Conservation (phyloP, 139 green algal species). For the Chlorella sp. region DNA sequence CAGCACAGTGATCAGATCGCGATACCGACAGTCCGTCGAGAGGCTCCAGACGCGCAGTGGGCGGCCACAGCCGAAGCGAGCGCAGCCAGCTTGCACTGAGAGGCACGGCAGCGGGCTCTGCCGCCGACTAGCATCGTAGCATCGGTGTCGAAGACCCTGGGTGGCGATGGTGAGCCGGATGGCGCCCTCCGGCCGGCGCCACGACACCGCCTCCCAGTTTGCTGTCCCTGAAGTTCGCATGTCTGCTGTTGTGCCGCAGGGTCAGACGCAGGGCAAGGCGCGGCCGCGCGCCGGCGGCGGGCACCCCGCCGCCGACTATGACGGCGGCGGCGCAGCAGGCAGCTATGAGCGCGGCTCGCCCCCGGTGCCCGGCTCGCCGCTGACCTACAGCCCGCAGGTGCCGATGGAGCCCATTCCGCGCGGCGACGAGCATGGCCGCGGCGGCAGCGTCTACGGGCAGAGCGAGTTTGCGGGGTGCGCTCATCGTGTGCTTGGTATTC, state of each 20-base stretch:
- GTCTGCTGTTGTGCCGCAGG: constrained; percentile 14
- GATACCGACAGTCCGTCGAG: too few relatives aligned
- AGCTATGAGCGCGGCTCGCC: constrained; percentile 23
- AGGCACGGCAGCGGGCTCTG: neutral
- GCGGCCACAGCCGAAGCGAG: too few relatives aligned
- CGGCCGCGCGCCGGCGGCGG: neutral
- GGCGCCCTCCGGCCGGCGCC: too few relatives aligned
- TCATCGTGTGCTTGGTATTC: neutral
- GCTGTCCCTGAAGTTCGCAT: neutral
- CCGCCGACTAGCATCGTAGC: neutral
- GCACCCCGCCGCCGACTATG: neutral
- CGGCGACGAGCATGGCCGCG: constrained; percentile 4
- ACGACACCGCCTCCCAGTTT: too few relatives aligned
- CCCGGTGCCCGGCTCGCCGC: constrained; percentile 76
- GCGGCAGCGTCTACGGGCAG: constrained; percentile 27
- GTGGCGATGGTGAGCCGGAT: neutral
- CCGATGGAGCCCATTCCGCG: constrained; percentile 62
- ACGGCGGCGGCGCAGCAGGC: neutral
- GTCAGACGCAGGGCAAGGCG: constrained; percentile 46
- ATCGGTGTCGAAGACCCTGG: neutral
- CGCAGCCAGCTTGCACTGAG: too few relatives aligned
- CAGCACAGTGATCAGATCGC: too few relatives aligned
- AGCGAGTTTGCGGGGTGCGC: constrained; percentile 83
- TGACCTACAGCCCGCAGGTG: constrained; percentile 88
- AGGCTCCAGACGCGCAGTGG: too few relatives aligned